These are phyloP conservation scores for Luvunga scandens DNA, from an alignment of 345 rosid genomes.

Conservation along the genomic window DNA sequence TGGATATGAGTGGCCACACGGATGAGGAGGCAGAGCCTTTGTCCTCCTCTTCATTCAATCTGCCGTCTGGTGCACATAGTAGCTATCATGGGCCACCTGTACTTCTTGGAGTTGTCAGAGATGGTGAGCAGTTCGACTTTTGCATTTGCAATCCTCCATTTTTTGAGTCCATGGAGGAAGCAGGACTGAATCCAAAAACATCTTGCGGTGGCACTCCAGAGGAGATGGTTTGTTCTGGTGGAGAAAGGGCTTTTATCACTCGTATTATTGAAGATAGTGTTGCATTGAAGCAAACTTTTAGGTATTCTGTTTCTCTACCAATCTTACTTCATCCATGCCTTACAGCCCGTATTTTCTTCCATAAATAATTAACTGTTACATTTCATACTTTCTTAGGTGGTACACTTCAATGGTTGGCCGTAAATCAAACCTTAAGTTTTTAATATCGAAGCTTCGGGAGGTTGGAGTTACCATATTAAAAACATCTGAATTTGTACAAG, in stretches of 20 bases:
- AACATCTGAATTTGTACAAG: slow-evolving; percentile 90
- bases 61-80: slow-evolving; percentile 17
- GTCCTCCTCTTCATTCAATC: slow-evolving; percentile 21
- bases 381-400: slow-evolving; percentile 53
- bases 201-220: slow-evolving; percentile 82
- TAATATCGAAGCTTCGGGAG: slow-evolving; percentile 68
- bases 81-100: slow-evolving; percentile 46
- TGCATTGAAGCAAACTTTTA: slow-evolving; percentile 53
- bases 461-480: slow-evolving; percentile 72
- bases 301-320: slow-evolving; percentile 32
- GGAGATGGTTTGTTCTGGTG: slow-evolving; percentile 93
- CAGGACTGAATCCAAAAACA: slow-evolving; percentile 90
- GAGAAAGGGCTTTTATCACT: slow-evolving; percentile 74
- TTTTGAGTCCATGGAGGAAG: slow-evolving; percentile 73
- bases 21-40: slow-evolving; percentile 17
- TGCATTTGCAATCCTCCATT: slow-evolving; percentile 99
- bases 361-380: slow-evolving; percentile 1
- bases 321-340: background rate
- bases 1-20: slow-evolving; percentile 3
- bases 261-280: slow-evolving; percentile 79
- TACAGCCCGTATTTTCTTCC: background rate
- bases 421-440: slow-evolving; percentile 70
- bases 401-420: slow-evolving; percentile 92
- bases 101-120: slow-evolving; percentile 63
- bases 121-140: slow-evolving; percentile 79